Conservation (phyloP, 179 eudicot species). For the Vitellaria paradoxa region DNA sequence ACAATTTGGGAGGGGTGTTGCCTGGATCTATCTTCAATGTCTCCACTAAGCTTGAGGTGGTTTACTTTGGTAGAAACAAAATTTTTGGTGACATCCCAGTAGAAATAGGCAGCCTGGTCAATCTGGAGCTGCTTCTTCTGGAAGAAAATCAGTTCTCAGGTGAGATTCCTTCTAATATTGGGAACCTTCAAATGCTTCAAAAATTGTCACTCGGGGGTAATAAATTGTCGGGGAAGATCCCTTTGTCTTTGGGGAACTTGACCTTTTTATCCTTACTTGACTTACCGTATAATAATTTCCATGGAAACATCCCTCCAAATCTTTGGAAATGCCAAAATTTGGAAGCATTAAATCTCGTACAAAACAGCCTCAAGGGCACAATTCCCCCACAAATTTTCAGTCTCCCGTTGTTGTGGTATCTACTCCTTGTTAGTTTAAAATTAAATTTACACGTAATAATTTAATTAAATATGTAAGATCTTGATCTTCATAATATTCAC, state of each 20-base stretch:
- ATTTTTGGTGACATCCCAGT: background rate
- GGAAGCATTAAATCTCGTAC: rapidly evolving
- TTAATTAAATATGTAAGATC: no score
- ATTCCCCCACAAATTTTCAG: slow-evolving; percentile 22
- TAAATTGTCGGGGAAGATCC: background rate
- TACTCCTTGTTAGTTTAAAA: no score
- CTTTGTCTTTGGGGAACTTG: background rate
- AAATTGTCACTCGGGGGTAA: background rate
- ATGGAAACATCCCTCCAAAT: background rate
- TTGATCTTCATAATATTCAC: no score
- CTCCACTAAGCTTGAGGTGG: background rate
- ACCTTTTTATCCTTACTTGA: background rate
- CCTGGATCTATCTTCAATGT: slow-evolving; percentile 18
- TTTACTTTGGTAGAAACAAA: no score
- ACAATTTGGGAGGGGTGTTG: background rate
- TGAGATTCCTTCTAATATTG: background rate
- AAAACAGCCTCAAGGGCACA: background rate
- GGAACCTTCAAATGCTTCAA: background rate
- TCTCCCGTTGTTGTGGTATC: slow-evolving; percentile 6
- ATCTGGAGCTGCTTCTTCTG: background rate
- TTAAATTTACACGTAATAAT: no score
- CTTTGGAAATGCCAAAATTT: background rate
- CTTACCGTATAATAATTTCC: background rate
- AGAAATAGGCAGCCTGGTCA: background rate
- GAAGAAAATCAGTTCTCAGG: background rate